Base-by-base conservation (phyloP, 2,329 filamentous ascomycete species). In the Aureobasidium sp. region DNA sequence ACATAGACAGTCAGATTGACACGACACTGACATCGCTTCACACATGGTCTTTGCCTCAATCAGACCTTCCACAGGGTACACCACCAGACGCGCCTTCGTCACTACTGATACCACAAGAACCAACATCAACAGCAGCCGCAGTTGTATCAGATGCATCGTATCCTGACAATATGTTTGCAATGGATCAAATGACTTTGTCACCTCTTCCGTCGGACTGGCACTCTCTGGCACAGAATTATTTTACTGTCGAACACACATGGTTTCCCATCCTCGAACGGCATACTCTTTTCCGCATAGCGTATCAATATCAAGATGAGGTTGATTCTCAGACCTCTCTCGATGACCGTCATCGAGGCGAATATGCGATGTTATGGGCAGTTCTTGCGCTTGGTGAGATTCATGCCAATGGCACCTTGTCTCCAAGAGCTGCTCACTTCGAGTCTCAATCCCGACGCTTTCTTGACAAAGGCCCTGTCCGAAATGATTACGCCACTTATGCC, bases 201-300 rank as follows among this genome's bases (percentile, higher is more conserved):
- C 36, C 52, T 15, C 74, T 88, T 0, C 85, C 81, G 17, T 69
- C 72, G 17, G 81, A 83, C 68, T 83, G 80, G 69, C 85, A 79
- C 76, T 77, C 81, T 2, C 78, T 92, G 4, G 75, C 92, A 43
- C 87, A 91, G 66, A 80, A 88, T 5, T 92, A 90, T 70, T 88
- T 90, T 64, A 83, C 87, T 1, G 90, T 89, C 67, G 89, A 86
- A 0, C 87, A 92, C 70, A 85, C 82, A 59, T 92, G 89, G 89
- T 79, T 92, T 29, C 89, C 89, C 0, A 85, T 92, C 29, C 77
- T 87, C 12, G 86, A 90, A 65, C 87, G 86, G 65, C 82, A 87
- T 53, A 80, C 82, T 46, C 76, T 89, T 5, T 75, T 87, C 34
- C 81, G 81, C 29, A 75, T 79, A 3, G 82, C 80, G n/a, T 85